Base-by-base conservation (phyloP, 1,284 basidiomycete species). In the Flammula alnicola region DNA sequence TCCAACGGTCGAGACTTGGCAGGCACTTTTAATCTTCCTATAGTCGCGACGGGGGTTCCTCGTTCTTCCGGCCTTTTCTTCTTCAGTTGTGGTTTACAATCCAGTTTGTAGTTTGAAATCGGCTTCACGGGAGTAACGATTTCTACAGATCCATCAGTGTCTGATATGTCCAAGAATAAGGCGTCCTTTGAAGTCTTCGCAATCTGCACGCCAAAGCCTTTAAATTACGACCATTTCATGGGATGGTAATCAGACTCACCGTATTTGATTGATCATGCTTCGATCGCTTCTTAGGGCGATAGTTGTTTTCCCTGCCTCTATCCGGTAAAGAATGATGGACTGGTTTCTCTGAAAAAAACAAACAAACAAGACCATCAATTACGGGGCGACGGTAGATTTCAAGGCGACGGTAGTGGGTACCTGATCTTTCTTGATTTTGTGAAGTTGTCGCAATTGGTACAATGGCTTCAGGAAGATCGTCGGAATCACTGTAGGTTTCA, bases 391-490 rank as follows among this genome's bases (percentile, higher is more conserved):
- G n/a, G n/a, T n/a, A n/a, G n/a, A n/a, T n/a, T n/a, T n/a, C n/a
- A n/a, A n/a, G n/a, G n/a, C n/a, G n/a, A n/a, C n/a, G n/a, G n/a
- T n/a, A n/a, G n/a, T 31, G 7, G 6, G 5, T 30, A 29, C 16
- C 40, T 42, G 9, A 17, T 22, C 33, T 16, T 32, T 54, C 27
- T 27, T 51, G 40, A 25, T 12, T 32, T 19, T 44, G 16, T n/a
- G 32, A 17, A 17, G 27, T 10, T 29, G 16, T 37, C 12, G 33
- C 10, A 3, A 26, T 17, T 23, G 53, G 42, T 17, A 59, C 19
- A 31, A 62, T 57, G 14, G 74, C 62, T 16, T 74, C 73, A 1
- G 80, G 79, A 12, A 84, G 65, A 8, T 81, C 77, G 38, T 74
- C 71, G 20, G 70, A 70, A 33, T 72, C 70, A 40, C 64, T 60